A percentile compares a stretch with the other conserved stretches of the same genome.
These are phyloP conservation scores for Boletales sp. DNA, from an alignment of 768 basidiomycete species.

Conservation along the genomic window DNA sequence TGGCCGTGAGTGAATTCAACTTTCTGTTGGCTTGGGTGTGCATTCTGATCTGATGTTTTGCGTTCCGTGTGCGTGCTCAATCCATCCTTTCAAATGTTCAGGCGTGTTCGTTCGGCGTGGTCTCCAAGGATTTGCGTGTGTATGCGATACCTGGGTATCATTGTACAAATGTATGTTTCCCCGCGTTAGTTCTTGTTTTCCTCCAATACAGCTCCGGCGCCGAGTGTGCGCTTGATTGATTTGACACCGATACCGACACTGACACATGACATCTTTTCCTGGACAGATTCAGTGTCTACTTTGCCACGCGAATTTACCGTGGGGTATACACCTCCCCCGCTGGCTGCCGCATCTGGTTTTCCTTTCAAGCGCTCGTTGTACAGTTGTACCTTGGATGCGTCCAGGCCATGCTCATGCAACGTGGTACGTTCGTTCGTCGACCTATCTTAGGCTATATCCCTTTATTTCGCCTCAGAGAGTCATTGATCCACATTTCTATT, in stretches of 20 bases:
- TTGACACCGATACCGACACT: neutral
- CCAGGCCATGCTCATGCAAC: slow-evolving; percentile 17
- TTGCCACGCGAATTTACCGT: slow-evolving; percentile 13
- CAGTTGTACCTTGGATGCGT: slow-evolving; percentile 11
- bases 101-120: slow-evolving; percentile 1
- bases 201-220: too few species aligned
- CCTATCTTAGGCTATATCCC: neutral
- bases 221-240: too few species aligned
- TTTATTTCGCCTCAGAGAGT: too few species aligned
- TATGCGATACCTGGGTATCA: slow-evolving; percentile 18
- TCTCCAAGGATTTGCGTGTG: slow-evolving; percentile 7
- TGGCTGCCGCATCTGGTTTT: slow-evolving; percentile 15
- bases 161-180: slow-evolving; percentile 17
- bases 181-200: neutral
- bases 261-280: too few species aligned
- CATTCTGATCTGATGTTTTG: too few species aligned
- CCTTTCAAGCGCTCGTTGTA: slow-evolving; percentile 11
- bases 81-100: too few species aligned
- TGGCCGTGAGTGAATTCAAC: slow-evolving; percentile 16
- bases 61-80: neutral
- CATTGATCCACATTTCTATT: neutral
- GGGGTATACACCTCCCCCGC: slow-evolving; percentile 2
- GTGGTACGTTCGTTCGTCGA: slow-evolving; percentile 1
- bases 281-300: slow-evolving; percentile 21
- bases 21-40: too few species aligned